These are phyloP conservation scores for Chaetomiaceae sp. DNA, from an alignment of 2,329 filamentous ascomycete genomes.

Conservation along the genomic window DNA sequence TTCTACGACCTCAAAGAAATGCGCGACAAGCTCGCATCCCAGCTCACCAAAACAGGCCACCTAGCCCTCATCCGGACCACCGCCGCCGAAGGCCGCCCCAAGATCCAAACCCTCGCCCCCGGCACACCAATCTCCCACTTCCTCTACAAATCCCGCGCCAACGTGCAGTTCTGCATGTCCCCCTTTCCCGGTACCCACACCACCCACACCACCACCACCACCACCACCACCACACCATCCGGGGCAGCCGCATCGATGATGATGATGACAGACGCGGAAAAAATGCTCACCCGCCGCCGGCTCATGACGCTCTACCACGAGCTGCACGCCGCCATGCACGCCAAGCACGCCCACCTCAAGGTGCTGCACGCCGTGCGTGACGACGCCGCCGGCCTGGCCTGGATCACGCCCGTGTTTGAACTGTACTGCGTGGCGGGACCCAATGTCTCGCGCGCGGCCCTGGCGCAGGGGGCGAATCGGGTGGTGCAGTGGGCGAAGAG, in stretches of 20 bases:
- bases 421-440: slow-evolving; percentile 92
- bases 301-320: slow-evolving; percentile 81
- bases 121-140: slow-evolving; percentile 84
- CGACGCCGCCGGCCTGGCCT: slow-evolving; percentile 78
- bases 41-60: slow-evolving; percentile 71
- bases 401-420: slow-evolving; percentile 88
- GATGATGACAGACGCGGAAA: slow-evolving; percentile 28
- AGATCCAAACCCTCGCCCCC: slow-evolving; percentile 70
- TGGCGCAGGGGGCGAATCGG: slow-evolving; percentile 83
- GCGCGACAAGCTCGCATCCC: slow-evolving; percentile 58
- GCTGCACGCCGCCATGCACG: slow-evolving; percentile 80
- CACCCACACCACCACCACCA: background rate
- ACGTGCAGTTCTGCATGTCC: slow-evolving; percentile 95
- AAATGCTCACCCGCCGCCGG: slow-evolving; percentile 58
- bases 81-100: slow-evolving; percentile 65
- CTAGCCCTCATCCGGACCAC: slow-evolving; percentile 71
- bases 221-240: background rate
- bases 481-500: slow-evolving; percentile 86
- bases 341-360: slow-evolving; percentile 78
- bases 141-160: slow-evolving; percentile 87
- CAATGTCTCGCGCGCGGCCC: slow-evolving; percentile 55
- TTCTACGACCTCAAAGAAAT: slow-evolving; percentile 84
- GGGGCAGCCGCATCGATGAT: background rate
- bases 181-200: slow-evolving; percentile 59
- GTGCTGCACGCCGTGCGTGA: slow-evolving; percentile 74